A percentile compares a stretch with the other conserved stretches of the same genome.
phyloP scores from a whole-genome alignment of 805 yeast genomes.

The Wickerhamomyces sydowiorum region DNA sequence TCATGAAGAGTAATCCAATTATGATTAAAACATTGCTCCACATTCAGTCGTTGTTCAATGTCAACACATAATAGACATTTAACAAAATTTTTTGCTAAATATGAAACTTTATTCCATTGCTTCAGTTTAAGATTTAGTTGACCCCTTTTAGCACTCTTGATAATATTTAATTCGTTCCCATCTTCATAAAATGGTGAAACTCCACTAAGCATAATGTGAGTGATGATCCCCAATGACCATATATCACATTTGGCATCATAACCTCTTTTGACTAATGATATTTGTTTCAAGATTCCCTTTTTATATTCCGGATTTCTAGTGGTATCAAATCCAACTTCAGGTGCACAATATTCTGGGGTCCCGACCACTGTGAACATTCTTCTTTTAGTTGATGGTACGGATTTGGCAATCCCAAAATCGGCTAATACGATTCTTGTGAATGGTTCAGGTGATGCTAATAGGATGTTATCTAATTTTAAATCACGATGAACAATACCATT shows the following conservation, averaged over 20 bases:
- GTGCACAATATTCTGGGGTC: slow-evolving; percentile 69
- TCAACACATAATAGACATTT: slow-evolving; percentile 32
- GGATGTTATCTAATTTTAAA: slow-evolving; percentile 59
- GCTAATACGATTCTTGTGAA: slow-evolving; percentile 52
- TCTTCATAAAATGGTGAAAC: slow-evolving; percentile 57
- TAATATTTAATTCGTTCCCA: slow-evolving; percentile 35
- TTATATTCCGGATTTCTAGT: slow-evolving; percentile 24
- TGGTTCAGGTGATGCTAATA: slow-evolving; percentile 47
- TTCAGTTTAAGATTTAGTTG: slow-evolving; percentile 29
- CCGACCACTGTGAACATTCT: slow-evolving; percentile 50
- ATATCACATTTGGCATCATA: slow-evolving; percentile 56
- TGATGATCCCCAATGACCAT: slow-evolving; percentile 64
- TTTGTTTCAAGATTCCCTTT: slow-evolving; percentile 20
- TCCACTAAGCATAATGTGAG: slow-evolving; percentile 56
- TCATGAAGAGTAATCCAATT: slow-evolving; percentile 42
- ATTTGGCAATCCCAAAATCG: slow-evolving; percentile 60
- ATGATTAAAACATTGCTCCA: slow-evolving; percentile 35
- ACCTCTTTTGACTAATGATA: slow-evolving; percentile 23
- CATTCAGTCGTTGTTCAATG: slow-evolving; percentile 30
- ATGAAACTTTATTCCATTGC: slow-evolving; percentile 39
- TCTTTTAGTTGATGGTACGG: slow-evolving; percentile 21
- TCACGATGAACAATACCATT: slow-evolving; percentile 60
- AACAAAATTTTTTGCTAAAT: slow-evolving; percentile 41
- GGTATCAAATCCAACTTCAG: slow-evolving; percentile 51
- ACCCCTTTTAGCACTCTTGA: slow-evolving; percentile 37